A percentile compares a stretch with the other conserved stretches of the same genome.
phyloP scores from a whole-genome alignment of 192 early-diverging fungal genomes.

The Coemansia sp. region DNA sequence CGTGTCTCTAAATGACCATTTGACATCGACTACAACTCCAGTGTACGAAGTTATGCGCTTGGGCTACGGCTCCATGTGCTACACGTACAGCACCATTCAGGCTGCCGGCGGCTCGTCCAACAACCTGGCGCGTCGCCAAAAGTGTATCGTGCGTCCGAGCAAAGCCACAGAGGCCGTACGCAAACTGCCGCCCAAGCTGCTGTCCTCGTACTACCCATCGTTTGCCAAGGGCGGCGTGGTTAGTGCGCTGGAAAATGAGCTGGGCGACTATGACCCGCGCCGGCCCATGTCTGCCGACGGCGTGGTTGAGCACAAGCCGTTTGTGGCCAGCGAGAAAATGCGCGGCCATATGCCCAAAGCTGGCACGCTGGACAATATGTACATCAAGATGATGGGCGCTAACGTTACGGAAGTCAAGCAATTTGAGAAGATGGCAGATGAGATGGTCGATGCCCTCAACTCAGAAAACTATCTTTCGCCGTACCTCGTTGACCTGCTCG shows the following conservation, averaged over 20 bases:
- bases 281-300: slow-evolving; percentile 33
- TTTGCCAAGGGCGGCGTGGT: slow-evolving; percentile 24
- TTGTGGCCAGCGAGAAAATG: slow-evolving; percentile 27
- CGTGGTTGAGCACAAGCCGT: slow-evolving; percentile 8
- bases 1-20: slow-evolving; percentile 15
- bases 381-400: slow-evolving; percentile 45
- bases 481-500: slow-evolving; percentile 19
- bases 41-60: slow-evolving; percentile 45
- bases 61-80: slow-evolving; percentile 49
- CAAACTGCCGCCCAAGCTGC: slow-evolving; percentile 27
- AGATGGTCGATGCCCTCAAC: slow-evolving; percentile 39
- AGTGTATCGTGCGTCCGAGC: slow-evolving; percentile 29
- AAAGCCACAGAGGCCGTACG: slow-evolving; percentile 25
- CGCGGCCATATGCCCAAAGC: slow-evolving; percentile 43
- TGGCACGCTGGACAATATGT: slow-evolving; percentile 20
- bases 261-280: slow-evolving; percentile 19
- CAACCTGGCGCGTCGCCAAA: slow-evolving; percentile 18
- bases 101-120: slow-evolving; percentile 11
- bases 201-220: slow-evolving; percentile 36
- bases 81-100: slow-evolving; percentile 49
- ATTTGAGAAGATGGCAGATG: slow-evolving; percentile 19
- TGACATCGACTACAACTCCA: slow-evolving; percentile 16
- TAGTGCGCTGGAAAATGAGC: slow-evolving; percentile 35
- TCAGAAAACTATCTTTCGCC: slow-evolving; percentile 41
- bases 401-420: slow-evolving; percentile 26